Evolutionary conservation across 148 eudicot genomes (phyloP), one percentile per base, ranked within the genome.

Genomic region (Simmondsia chinensis): DNA sequence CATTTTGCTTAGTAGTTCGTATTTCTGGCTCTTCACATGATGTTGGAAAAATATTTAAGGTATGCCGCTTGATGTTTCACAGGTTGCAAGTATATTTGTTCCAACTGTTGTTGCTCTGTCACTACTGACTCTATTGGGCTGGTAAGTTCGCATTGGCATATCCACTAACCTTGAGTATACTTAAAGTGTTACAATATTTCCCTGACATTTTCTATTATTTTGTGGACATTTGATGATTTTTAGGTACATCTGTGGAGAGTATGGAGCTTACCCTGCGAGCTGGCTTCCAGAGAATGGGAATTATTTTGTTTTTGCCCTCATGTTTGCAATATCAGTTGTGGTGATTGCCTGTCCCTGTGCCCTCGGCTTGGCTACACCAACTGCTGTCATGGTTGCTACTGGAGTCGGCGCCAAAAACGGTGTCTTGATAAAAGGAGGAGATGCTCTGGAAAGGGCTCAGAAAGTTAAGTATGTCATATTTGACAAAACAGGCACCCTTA

Each of bases 261-360:
- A 72, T 29, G 79, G 89, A 48, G 73, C 57, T 37, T 85, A 76
- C 60, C 97, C 97, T 14, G 52, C 46, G 25, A 72, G 66, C 13
- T 91, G 97, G 97, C 65, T 91, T 53, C 95, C 97, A 23, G 67
- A 72, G 44, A 75, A 85, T 65, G 77, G 94, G 38, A 91, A 76
- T 64, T 61, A 71, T 54, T 85, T 91, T 74, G 95, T 85, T 18
- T 91, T 91, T 65, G 52, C 97, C 43, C 79, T 91, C 59, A 91
- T 91, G 97, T 91, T 91, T 62, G 57, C 95, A 11, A 91, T 91
- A 69, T 85, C 97, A 18, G 95, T 85, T 54, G 84, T 91, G 38
- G 97, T 91, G 18, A 79, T 91, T 57, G 97, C 97, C 38, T 91
- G 97, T 40, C 97, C 97, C 13, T 91, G 97, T 57, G 95, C 97